Percentiles rank a stretch among this genome's conserved stretches.
These are phyloP conservation scores for Galerina marginata DNA, from an alignment of 768 basidiomycete genomes.

Conservation along the genomic window DNA sequence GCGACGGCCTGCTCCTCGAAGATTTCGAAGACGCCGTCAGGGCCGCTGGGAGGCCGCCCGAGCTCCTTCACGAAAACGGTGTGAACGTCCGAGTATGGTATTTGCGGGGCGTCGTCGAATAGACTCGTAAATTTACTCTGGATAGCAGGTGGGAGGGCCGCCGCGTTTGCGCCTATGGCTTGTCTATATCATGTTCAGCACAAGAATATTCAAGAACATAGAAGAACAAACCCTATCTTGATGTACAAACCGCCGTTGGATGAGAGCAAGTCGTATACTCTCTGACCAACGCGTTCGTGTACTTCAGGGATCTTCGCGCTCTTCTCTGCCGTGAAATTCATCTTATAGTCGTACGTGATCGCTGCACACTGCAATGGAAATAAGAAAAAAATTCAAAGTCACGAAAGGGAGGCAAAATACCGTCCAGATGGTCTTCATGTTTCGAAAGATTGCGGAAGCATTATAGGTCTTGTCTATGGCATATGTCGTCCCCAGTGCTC, in stretches of 20 bases:
- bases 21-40: conserved; percentile 77
- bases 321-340: conserved; percentile 80
- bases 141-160: conserved; percentile 82
- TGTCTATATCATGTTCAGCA: conserved; percentile 49
- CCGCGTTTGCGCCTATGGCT: conserved; percentile 85
- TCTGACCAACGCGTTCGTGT: conserved; percentile 83
- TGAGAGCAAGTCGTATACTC: conserved; percentile 77
- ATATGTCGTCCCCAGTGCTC: conserved; percentile 48
- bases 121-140: conserved; percentile 81
- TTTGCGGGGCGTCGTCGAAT: conserved; percentile 89
- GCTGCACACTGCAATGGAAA: conserved; percentile 55
- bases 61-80: conserved; percentile 75
- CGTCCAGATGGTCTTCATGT: conserved; percentile 57
- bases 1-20: conserved; percentile 83
- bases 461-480: conserved; percentile 55
- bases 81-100: conserved; percentile 72
- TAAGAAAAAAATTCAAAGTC: not conserved
- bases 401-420: conserved; percentile 31
- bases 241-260: conserved; percentile 88
- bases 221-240: conserved; percentile 62
- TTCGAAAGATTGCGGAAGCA: conserved; percentile 61
- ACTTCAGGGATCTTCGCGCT: conserved; percentile 76
- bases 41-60: conserved; percentile 65
- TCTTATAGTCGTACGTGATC: conserved; percentile 84
- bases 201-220: not conserved